Base-by-base conservation (phyloP, 306 rosid species). In the Prosopis cineraria region DNA sequence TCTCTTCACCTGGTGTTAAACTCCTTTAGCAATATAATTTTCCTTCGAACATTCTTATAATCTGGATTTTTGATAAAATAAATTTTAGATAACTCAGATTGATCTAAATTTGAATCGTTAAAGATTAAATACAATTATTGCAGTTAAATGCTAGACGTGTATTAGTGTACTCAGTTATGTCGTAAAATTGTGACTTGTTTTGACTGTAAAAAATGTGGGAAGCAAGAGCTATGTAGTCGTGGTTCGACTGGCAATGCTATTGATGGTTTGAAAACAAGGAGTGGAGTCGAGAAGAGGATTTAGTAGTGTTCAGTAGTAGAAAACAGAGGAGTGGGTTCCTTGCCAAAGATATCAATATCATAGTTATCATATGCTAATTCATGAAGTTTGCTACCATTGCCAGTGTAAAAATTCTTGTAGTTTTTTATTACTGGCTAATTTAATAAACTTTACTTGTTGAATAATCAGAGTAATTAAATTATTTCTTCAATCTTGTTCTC, bases 401-500 rank as follows among this genome's bases (percentile, higher is more conserved):
- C 16, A 45, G 56, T 48, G 50, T 34, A 39, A 20, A 74, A 48
- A 25, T 16, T 68, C 40, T 36, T 31, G 71, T 30, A 37, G 0
- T 47, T 10, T 63, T 74, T 65, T 8, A 75, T 65, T 52, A 72
- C 66, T 19, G 47, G 10, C 8, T 70, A 71, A 24, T 70, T 55
- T n/a, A 20, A 34, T 29, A 65, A 40, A 56, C 47, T 5, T 48
- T 66, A 12, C 22, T 55, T 64, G 47, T 56, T 37, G 27, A 62
- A 14, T 53, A 47, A 17, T 70, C 31, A 22, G 52, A 65, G 44
- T 79, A 36, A 45, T 55, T 47, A 25, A 73, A 68, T 41, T 64
- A 34, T 50, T 84, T 71, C 64, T 63, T 55, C 40, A 50, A 48
- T 74, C 45, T 76, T 86, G 64, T 63, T 72, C 75, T 82, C 88